These are phyloP conservation scores for Coniferiporia weirii DNA, from an alignment of 1,284 basidiomycete species.

Conservation along the genomic window DNA sequence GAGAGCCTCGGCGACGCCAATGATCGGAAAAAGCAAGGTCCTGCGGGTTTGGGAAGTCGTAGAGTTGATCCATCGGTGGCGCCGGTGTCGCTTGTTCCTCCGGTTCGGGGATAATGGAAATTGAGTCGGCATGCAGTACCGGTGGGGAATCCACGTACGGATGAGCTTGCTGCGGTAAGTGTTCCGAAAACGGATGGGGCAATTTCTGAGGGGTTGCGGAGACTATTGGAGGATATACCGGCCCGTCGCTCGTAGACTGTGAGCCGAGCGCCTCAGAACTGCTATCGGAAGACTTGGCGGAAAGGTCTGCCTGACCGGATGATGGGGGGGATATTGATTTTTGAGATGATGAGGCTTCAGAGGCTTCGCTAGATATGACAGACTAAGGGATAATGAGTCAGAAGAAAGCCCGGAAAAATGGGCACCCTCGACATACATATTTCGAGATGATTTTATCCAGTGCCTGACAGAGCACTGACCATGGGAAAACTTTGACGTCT, in stretches of 20 bases:
- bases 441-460: conserved; percentile 91
- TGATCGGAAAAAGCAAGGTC: conserved; percentile 2
- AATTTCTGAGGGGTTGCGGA: background rate
- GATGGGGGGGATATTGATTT: background rate
- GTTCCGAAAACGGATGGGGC: background rate
- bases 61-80: background rate
- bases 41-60: background rate
- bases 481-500: conserved; percentile 97
- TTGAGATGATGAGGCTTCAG: background rate
- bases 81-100: background rate
- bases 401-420: background rate
- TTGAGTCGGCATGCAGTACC: background rate
- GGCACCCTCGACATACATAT: conserved; percentile 69
- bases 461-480: conserved; percentile 76
- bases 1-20: conserved; percentile 10
- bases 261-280: background rate
- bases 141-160: background rate
- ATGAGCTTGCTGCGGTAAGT: conserved; percentile 2
- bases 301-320: background rate
- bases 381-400: conserved; percentile 2
- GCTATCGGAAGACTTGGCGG: background rate
- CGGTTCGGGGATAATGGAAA: conserved; percentile 2
- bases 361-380: conserved; percentile 6
- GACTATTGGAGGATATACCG: background rate
- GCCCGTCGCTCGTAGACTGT: background rate